Conservation (phyloP, 2,329 filamentous ascomycete genomes). For the Clonostachys solani region DNA sequence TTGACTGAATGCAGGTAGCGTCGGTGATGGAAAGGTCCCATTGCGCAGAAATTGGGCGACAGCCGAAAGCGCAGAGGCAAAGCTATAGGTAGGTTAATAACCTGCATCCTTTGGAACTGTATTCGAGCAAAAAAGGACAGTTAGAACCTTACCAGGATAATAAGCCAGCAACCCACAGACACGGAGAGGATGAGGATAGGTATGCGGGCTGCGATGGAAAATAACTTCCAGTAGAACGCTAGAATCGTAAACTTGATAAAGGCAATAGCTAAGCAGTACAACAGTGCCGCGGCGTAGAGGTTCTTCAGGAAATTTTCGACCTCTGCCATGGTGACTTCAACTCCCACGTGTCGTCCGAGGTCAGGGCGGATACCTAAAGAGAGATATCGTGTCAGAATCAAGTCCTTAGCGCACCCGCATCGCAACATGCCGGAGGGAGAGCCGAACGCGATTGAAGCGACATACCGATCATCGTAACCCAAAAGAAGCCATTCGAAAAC, state of each 20-base stretch:
- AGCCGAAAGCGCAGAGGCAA: constrained; percentile 1
- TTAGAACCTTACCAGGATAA: background rate
- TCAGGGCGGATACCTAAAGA: background rate
- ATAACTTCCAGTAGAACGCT: background rate
- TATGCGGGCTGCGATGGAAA: background rate
- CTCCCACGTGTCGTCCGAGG: background rate
- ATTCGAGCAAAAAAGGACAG: background rate
- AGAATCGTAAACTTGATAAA: background rate
- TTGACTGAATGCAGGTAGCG: constrained; percentile 1
- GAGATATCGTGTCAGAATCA: background rate
- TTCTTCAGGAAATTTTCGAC: background rate
- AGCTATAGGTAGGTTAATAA: background rate
- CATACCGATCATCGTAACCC: background rate
- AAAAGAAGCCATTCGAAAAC: background rate
- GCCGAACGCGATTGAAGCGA: background rate
- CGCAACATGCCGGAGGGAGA: too few relatives aligned
- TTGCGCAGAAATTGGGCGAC: background rate
- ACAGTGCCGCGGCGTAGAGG: background rate
- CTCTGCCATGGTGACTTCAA: background rate
- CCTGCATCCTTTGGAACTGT: background rate
- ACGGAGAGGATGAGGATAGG: background rate
- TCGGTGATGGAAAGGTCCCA: constrained; percentile 1
- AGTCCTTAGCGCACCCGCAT: background rate
- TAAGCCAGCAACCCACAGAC: background rate
- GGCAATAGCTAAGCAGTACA: background rate